Evolutionary conservation across 108 stramenopile genomes (phyloP).

Genomic region (Licmophora abbreviata): DNA sequence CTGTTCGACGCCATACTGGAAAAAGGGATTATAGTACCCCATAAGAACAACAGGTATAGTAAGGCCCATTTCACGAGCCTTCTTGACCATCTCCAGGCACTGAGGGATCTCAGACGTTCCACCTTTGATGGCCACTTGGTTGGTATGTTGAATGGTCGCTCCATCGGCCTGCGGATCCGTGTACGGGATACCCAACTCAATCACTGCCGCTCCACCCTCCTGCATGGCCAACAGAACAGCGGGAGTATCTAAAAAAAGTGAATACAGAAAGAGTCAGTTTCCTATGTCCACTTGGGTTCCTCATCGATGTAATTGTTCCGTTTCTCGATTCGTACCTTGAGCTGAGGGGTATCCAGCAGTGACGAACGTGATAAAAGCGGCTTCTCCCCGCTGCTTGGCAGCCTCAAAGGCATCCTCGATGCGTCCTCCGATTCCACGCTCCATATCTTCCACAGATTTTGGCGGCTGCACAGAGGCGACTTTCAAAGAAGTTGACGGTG

Average conservation of each 20-base stretch:
- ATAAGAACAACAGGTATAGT: conserved; percentile 97
- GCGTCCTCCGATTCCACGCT: conserved; percentile 64
- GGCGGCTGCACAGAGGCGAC: too few relatives aligned
- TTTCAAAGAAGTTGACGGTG: too few relatives aligned
- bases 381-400: conserved; percentile 70
- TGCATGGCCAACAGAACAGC: conserved; percentile 93
- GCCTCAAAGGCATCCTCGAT: conserved; percentile 79
- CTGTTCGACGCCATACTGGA: conserved; percentile 86
- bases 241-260: conserved; percentile 87
- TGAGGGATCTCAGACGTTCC: conserved; percentile 76
- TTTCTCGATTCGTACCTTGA: conserved; percentile 62
- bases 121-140: conserved; percentile 89
- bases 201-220: conserved; percentile 90
- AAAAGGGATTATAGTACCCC: conserved; percentile 98
- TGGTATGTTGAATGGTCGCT: conserved; percentile 91
- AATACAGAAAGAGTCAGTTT: too few relatives aligned
- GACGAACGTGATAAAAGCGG: conserved; percentile 83
- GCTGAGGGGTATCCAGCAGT: conserved; percentile 81
- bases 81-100: conserved; percentile 83
- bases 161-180: conserved; percentile 99
- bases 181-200: conserved; percentile 98
- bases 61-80: conserved; percentile 84
- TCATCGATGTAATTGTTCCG: too few relatives aligned
- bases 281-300: too few relatives aligned
- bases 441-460: conserved; percentile 33